A percentile compares a stretch with the other conserved stretches of the same genome.
Conservation (phyloP, 805 yeast genomes). For the Lachancea kluyveri region DNA sequence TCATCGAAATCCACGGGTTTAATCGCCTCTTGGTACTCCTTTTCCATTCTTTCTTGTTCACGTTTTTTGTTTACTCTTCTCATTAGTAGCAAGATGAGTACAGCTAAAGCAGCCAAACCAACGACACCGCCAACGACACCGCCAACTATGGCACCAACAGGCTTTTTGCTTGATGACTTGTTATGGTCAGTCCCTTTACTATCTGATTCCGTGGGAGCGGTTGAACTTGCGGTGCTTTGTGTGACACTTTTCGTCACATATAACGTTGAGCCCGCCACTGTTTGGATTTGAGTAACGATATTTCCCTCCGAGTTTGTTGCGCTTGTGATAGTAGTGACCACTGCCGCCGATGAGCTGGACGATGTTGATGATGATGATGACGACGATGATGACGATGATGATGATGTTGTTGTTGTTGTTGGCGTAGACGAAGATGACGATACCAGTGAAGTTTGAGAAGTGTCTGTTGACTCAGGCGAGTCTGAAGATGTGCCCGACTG, state of each 20-base stretch:
- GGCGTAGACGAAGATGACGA: constrained; percentile 13
- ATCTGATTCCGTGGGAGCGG: constrained; percentile 11
- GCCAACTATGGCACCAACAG: constrained; percentile 55
- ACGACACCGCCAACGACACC: constrained; percentile 54
- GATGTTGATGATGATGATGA: constrained; percentile 16
- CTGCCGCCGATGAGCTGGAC: constrained; percentile 19
- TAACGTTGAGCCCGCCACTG: constrained; percentile 27
- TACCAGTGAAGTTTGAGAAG: too few relatives aligned
- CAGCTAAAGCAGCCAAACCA: constrained; percentile 39
- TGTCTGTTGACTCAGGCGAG: constrained; percentile 8
- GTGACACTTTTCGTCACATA: constrained; percentile 25
- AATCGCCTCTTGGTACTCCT: constrained; percentile 52
- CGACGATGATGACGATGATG: constrained; percentile 18
- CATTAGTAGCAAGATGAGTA: constrained; percentile 34
- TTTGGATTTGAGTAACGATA: constrained; percentile 21
- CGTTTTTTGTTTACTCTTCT: constrained; percentile 33
- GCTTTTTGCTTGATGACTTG: constrained; percentile 13
- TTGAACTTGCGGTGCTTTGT: constrained; percentile 13
- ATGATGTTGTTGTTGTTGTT: constrained; percentile 16
- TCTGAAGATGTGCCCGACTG: constrained; percentile 7
- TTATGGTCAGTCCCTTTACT: too few relatives aligned
- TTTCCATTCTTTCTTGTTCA: constrained; percentile 46
- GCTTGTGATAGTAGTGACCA: constrained; percentile 17
- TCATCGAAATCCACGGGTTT: constrained; percentile 36
- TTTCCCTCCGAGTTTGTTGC: too few relatives aligned